A percentile compares a stretch with the other conserved stretches of the same genome.
Evolutionary conservation across 805 yeast species (phyloP).

Genomic region (Naumovozyma dairenensis): DNA sequence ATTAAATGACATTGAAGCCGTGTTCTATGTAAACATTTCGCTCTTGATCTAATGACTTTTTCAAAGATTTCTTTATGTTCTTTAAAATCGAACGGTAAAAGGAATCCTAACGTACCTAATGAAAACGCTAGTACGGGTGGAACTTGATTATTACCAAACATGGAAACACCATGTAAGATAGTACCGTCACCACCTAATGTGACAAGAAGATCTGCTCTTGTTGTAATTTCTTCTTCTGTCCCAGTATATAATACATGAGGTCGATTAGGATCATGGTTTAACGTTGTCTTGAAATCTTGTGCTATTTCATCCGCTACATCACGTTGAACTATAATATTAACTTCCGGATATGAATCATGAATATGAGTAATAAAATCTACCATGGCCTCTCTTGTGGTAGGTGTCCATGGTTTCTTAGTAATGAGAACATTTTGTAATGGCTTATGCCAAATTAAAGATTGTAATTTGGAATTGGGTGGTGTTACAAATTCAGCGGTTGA

Average conservation of each 20-base stretch:
- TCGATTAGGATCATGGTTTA: constrained; percentile 21
- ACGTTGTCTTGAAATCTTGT: constrained; percentile 17
- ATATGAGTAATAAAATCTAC: constrained; percentile 53
- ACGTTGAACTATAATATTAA: constrained; percentile 68
- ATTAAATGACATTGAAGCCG: constrained; percentile 70
- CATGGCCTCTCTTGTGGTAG: constrained; percentile 55
- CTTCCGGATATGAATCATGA: constrained; percentile 51
- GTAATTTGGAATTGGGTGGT: constrained; percentile 50
- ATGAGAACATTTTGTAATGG: constrained; percentile 68
- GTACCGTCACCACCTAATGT: constrained; percentile 98
- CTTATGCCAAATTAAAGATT: constrained; percentile 57
- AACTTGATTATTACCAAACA: constrained; percentile 58
- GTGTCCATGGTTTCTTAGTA: constrained; percentile 78
- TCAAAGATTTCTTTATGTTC: constrained; percentile 52
- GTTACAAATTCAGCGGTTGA: constrained; percentile 43
- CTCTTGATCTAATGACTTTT: constrained; percentile 55
- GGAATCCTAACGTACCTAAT: constrained; percentile 82
- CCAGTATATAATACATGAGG: constrained; percentile 51
- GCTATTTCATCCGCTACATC: constrained; percentile 65
- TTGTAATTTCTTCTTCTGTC: constrained; percentile 41
- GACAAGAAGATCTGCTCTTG: constrained; percentile 69
- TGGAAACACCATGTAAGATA: constrained; percentile 70
- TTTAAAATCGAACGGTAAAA: constrained; percentile 75
- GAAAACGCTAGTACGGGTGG: constrained; percentile 89
- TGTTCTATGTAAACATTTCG: constrained; percentile 65